Percentiles rank a stretch among this genome's conserved stretches.
phyloP scores from a whole-genome alignment of 1,139 yeast genomes.

The Nadsonia starkeyi-henricii region DNA sequence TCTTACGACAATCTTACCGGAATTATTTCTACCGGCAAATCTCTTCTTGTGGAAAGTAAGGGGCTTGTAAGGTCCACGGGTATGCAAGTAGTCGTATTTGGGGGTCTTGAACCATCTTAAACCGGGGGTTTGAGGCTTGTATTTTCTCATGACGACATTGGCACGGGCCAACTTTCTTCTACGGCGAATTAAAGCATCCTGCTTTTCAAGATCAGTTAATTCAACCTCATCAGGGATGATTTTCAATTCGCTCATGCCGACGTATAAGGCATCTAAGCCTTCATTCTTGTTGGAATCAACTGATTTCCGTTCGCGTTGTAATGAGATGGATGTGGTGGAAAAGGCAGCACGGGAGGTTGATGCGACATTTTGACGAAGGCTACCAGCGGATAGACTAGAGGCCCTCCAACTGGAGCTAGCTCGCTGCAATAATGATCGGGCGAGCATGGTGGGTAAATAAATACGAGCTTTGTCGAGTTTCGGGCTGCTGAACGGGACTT shows the following conservation, averaged over 20 bases:
- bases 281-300: background rate
- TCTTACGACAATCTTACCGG: slow-evolving; percentile 80
- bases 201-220: slow-evolving; percentile 59
- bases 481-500: too few species aligned
- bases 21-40: slow-evolving; percentile 79
- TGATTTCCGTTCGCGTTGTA: background rate
- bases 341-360: background rate
- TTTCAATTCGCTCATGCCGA: slow-evolving; percentile 9
- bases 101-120: slow-evolving; percentile 84
- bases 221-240: slow-evolving; percentile 16
- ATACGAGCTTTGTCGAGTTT: too few species aligned
- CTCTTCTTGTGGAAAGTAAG: slow-evolving; percentile 63
- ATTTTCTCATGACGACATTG: slow-evolving; percentile 54
- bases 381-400: too few species aligned
- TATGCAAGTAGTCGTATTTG: slow-evolving; percentile 71
- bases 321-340: background rate
- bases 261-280: slow-evolving; percentile 5
- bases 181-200: slow-evolving; percentile 57
- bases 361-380: too few species aligned
- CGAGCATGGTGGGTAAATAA: background rate
- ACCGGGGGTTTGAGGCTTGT: slow-evolving; percentile 78
- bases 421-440: background rate
- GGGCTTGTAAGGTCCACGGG: slow-evolving; percentile 66
- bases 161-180: slow-evolving; percentile 64
- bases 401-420: background rate